Conservation (phyloP, 1,284 basidiomycete genomes). For the Austroboletus niveus region DNA sequence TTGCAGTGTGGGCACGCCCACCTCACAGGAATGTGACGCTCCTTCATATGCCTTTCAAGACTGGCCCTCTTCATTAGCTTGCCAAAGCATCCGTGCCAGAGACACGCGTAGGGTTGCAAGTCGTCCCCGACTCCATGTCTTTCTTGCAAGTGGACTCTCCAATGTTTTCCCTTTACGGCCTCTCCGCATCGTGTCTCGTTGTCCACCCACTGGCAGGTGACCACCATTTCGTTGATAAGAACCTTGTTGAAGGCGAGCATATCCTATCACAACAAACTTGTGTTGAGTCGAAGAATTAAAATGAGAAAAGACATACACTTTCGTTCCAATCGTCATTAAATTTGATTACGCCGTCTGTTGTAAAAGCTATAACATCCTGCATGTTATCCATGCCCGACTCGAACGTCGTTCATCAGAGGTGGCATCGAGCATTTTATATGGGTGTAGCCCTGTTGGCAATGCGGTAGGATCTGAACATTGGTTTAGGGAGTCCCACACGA, state of each 20-base stretch:
- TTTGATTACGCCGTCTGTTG: not conserved
- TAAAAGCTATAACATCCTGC: not conserved
- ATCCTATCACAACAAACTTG: not conserved
- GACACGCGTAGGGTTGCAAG: not conserved
- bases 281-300: too few relatives aligned
- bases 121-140: not conserved
- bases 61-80: not conserved
- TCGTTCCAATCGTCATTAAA: not conserved
- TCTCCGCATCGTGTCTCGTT: not conserved
- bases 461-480: not conserved
- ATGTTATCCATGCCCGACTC: not conserved
- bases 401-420: too few relatives aligned
- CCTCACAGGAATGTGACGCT: not conserved
- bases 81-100: not conserved
- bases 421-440: conserved; percentile 11
- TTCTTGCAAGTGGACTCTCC: not conserved
- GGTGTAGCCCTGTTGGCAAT: not conserved
- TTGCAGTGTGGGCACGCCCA: not conserved
- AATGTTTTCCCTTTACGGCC: not conserved
- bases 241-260: not conserved
- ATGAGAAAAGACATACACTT: not conserved
- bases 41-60: not conserved
- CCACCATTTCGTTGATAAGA: not conserved
- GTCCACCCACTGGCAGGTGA: not conserved
- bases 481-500: not conserved